Evolutionary conservation across 1,139 yeast genomes (phyloP), one percentile per base, ranked within the genome.

Genomic region (Maudiozyma humilis): DNA sequence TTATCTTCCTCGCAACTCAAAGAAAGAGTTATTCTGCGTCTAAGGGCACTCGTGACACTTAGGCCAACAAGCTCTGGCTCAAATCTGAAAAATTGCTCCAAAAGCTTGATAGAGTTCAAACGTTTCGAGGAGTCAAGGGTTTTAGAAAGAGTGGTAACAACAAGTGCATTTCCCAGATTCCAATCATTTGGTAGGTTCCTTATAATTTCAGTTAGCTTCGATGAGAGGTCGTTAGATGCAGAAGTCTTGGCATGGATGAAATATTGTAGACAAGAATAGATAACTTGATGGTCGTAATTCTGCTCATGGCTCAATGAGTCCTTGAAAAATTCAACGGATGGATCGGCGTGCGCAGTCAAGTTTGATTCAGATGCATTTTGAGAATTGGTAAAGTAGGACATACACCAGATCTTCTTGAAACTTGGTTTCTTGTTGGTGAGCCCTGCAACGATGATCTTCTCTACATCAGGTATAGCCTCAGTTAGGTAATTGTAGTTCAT

Each of bases 391-490:
- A 61, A 44, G 30, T 54, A 51, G 6, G 76, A 67, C 31, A 71
- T 60, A 43, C 75, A 72, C 97, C 97, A 91, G 19, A 78, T 66
- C 54, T 76, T 78, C 52, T 82, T 75, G 32, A 85, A 62, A 32
- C 73, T 75, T 10, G 73, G 64, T 51, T 84, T 84, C 53, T 83
- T 73, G 32, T 85, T 91, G 13, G 65, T 57, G 14, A 88, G 66
- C 0, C 96, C 96, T 20, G 68, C 63, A 17, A 64, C 61, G 31
- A 84, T 60, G 14, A 70, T 44, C n/a, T 49, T 49, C 14, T 52
- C 49, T 3, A 51, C 41, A 13, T 52, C 55, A 7, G 46, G 49
- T 10, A 43, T 42, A 14, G 53, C 44, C 3, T 42, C 34, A 15
- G 41, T 38, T n/a, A 57, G 31, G 8, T 46, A 37, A 20, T 69